These are phyloP conservation scores for Lepidium sativum DNA, from an alignment of 345 rosid species.

Conservation along the genomic window DNA sequence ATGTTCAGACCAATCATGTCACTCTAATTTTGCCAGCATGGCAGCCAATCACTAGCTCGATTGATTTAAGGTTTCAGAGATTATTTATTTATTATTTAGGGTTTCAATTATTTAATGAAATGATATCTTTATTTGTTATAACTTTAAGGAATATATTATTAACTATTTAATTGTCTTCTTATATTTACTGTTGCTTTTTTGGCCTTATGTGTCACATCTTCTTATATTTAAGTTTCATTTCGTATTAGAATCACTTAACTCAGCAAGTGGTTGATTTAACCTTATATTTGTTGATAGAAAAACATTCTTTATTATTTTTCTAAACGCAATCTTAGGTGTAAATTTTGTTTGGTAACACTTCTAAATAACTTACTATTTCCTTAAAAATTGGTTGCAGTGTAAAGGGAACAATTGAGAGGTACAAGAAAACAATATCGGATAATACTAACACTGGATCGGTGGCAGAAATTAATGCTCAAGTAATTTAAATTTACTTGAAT, in stretches of 20 bases:
- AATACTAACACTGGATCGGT: constrained; percentile 59
- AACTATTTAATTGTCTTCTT: not conserved
- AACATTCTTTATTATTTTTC: not conserved
- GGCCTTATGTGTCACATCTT: constrained; percentile 30
- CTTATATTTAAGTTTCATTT: constrained; percentile 24
- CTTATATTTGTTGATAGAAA: not conserved
- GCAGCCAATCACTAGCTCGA: constrained; percentile 83
- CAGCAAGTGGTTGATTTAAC: constrained; percentile 51
- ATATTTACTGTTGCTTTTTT: not conserved
- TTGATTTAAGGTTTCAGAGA: constrained; percentile 68
- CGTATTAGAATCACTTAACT: constrained; percentile 44
- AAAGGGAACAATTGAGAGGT: constrained; percentile 84
- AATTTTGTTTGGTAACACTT: not conserved
- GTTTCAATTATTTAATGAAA: not conserved
- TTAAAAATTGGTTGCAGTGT: constrained; percentile 46
- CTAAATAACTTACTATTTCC: not conserved
- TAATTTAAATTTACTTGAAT: constrained; percentile 7
- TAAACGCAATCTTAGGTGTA: not conserved
- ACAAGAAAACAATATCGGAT: constrained; percentile 74
- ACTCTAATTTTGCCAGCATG: constrained; percentile 40
- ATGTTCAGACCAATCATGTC: constrained; percentile 48
- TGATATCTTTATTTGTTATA: constrained; percentile 9
- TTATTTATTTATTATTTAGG: not conserved
- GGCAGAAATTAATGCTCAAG: constrained; percentile 87
- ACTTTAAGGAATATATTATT: constrained; percentile 21